phyloP scores from a whole-genome alignment of 495 filamentous ascomycete species.

The Lophium mytilinum region DNA sequence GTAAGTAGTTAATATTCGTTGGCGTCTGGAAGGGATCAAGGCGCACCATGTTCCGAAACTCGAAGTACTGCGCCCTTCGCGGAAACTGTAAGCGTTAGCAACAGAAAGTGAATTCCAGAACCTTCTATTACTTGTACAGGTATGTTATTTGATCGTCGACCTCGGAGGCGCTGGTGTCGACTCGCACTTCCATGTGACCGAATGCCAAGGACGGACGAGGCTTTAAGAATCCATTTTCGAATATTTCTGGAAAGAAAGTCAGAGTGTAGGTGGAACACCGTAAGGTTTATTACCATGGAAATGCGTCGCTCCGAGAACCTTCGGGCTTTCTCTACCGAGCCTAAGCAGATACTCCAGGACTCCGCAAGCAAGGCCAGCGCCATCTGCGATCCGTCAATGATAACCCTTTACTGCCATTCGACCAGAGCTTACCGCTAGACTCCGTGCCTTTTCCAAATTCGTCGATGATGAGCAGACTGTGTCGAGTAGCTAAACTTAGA shows the following conservation, averaged over 20 bases:
- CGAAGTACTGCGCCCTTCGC: constrained; percentile 60
- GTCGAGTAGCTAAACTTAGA: constrained; percentile 65
- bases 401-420: neutral
- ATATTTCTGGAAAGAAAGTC: constrained; percentile 51
- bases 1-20: neutral
- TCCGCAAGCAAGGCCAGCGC: constrained; percentile 77
- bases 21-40: neutral
- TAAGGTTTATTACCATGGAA: constrained; percentile 50
- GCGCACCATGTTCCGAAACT: constrained; percentile 70
- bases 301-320: constrained; percentile 82
- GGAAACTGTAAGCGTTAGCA: constrained; percentile 31
- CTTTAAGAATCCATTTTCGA: constrained; percentile 62
- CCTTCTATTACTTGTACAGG: constrained; percentile 55
- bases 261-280: too few relatives aligned
- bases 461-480: constrained; percentile 78
- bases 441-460: constrained; percentile 97
- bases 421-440: constrained; percentile 41
- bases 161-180: constrained; percentile 52
- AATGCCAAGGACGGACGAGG: constrained; percentile 54
- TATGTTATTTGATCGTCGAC: constrained; percentile 75
- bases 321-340: constrained; percentile 56
- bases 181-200: constrained; percentile 80
- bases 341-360: constrained; percentile 69
- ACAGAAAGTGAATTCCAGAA: too few relatives aligned
- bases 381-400: constrained; percentile 43